These are phyloP conservation scores for Didymella arachidicola DNA, from an alignment of 2,329 filamentous ascomycete genomes.

Conservation along the genomic window DNA sequence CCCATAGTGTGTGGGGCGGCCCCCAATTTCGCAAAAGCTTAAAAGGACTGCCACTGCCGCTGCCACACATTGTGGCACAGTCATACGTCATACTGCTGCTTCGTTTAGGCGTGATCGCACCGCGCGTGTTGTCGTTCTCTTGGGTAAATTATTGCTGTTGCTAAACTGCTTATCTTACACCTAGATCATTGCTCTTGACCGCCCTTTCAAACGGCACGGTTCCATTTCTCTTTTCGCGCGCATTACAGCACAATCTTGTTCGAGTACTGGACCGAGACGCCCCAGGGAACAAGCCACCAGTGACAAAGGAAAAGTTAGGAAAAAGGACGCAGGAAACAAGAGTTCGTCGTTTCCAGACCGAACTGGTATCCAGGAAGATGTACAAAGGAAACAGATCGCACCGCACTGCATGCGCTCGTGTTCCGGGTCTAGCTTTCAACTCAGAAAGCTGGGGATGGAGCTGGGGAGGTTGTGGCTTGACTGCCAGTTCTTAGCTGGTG, in stretches of 20 bases:
- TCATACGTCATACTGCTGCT: background rate
- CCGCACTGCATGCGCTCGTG: slow-evolving; percentile 1
- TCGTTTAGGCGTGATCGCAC: background rate
- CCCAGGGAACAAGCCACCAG: background rate
- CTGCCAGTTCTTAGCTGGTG: slow-evolving; percentile 17
- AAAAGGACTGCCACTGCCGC: slow-evolving; percentile 12
- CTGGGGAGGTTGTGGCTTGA: slow-evolving; percentile 2
- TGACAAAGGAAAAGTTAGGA: slow-evolving; percentile 13
- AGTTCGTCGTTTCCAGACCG: background rate
- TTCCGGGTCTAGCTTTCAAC: background rate
- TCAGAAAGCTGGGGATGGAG: slow-evolving; percentile 1
- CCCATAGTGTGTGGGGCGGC: background rate
- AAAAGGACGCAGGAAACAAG: slow-evolving; percentile 4
- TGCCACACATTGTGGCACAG: slow-evolving; percentile 11
- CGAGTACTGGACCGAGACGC: slow-evolving; percentile 1
- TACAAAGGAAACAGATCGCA: slow-evolving; percentile 10
- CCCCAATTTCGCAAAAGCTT: slow-evolving; percentile 4
- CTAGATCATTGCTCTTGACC: background rate
- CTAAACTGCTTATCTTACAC: slow-evolving; percentile 2
- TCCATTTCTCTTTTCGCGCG: background rate
- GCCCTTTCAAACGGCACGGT: background rate
- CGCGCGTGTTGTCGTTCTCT: background rate
- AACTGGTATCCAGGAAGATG: slow-evolving; percentile 11
- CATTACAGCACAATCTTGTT: background rate
- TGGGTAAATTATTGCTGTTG: slow-evolving; percentile 1